Evolutionary conservation across 2,329 filamentous ascomycete species (phyloP), one percentile per base, ranked within the genome.

Genomic region (Leptosphaerulina australis): DNA sequence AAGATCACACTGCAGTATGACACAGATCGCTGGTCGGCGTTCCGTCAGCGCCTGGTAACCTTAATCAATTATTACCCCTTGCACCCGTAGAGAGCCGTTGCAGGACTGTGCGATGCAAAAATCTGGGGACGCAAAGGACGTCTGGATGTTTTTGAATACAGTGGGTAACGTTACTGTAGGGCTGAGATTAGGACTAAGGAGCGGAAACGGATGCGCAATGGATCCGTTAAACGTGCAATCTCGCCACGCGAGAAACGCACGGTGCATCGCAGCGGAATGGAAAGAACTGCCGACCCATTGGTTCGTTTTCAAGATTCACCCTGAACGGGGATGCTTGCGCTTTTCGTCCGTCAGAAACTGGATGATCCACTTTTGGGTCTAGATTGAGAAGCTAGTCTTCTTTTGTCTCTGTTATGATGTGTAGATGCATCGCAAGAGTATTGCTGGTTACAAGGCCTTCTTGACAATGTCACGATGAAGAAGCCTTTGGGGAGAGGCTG

Each of bases 81-180:
- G 21, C 6, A 30, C 8, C 25, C 33, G 25, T n/a, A 22, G 5
- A 20, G 24, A 31, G 18, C 18, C n/a, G 21, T 37, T n/a, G 20
- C 34, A 26, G 38, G 9, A 7, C 4, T 22, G 17, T 35, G 33
- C 33, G 33, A 35, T 18, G 31, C 6, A 11, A 12, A 34, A n/a
- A 14, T 17, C 14, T 7, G 30, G 11, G 17, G 9, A 21, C 20
- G n/a, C 20, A n/a, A 43, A 38, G 25, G 31, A 36, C 4, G 5
- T 3, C 30, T 31, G 37, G 37, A 43, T 29, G 25, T 8, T 43
- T 35, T 43, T 49, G 45, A 31, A 49, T 37, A 37, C 38, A 29
- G 12, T 14, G n/a, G 11, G 14, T 29, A 18, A 30, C 8, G 6
- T 22, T 24, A 29, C 18, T 18, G 44, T 35, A 40, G 24, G 44